These are phyloP conservation scores for Protea cynaroides DNA, from an alignment of 164 flowering plant species.

Conservation along the genomic window DNA sequence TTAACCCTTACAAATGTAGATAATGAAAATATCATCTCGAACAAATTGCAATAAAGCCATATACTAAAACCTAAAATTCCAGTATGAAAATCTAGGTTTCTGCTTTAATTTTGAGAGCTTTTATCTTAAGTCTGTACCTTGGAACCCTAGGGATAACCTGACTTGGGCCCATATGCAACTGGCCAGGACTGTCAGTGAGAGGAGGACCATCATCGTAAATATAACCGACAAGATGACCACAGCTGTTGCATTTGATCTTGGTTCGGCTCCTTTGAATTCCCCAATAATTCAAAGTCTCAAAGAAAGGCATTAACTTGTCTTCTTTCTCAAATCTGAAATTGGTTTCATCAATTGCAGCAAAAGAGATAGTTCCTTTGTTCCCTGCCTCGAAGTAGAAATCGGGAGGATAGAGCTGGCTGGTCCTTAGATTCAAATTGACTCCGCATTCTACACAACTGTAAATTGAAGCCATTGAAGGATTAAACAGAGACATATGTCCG, in stretches of 20 bases:
- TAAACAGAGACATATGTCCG: neutral
- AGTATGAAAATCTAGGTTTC: conserved; percentile 11
- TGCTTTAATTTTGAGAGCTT: conserved; percentile 40
- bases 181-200: conserved; percentile 59
- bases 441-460: conserved; percentile 76
- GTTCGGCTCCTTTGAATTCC: conserved; percentile 81
- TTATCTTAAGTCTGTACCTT: conserved; percentile 76
- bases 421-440: conserved; percentile 52
- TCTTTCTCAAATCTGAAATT: conserved; percentile 70
- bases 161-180: conserved; percentile 81
- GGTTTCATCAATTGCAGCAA: conserved; percentile 52
- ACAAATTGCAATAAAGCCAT: neutral
- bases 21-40: neutral
- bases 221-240: conserved; percentile 62
- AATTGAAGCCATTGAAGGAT: conserved; percentile 47
- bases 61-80: neutral
- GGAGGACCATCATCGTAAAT: conserved; percentile 96
- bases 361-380: conserved; percentile 80
- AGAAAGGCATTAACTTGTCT: conserved; percentile 84
- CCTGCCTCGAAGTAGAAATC: conserved; percentile 92
- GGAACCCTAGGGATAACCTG: conserved; percentile 89
- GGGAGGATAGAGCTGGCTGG: conserved; percentile 56
- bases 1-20: neutral
- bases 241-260: conserved; percentile 65
- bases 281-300: conserved; percentile 93